Percentiles rank a stretch among this genome's conserved stretches.
phyloP scores from a whole-genome alignment of 495 filamentous ascomycete genomes.

The Aspergillus nidulans region DNA sequence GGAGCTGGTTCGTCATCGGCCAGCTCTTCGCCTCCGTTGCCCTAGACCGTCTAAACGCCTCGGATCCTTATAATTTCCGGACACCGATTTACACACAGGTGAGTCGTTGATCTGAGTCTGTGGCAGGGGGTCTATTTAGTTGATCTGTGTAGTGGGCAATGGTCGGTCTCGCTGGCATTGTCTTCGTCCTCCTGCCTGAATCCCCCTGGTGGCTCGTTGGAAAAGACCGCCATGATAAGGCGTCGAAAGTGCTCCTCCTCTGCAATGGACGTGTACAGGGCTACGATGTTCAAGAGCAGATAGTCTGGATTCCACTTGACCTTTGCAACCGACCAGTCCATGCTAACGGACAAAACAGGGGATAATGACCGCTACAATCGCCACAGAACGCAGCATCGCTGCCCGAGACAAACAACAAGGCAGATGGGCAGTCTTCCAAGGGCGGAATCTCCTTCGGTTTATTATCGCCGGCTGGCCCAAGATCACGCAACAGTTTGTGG shows the following conservation, averaged over 20 bases:
- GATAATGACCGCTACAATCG: constrained; percentile 29
- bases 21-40: constrained; percentile 39
- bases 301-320: constrained; percentile 18
- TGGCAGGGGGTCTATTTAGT: too few species aligned
- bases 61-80: constrained; percentile 28
- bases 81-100: constrained; percentile 41
- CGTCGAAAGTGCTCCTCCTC: constrained; percentile 20
- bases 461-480: constrained; percentile 41
- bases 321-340: background rate
- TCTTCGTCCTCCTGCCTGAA: constrained; percentile 32
- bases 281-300: constrained; percentile 30
- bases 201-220: constrained; percentile 36
- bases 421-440: constrained; percentile 31
- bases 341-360: constrained; percentile 10
- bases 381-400: constrained; percentile 27
- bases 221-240: constrained; percentile 33
- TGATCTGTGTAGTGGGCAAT: constrained; percentile 32
- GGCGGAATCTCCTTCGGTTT: constrained; percentile 36
- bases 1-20: constrained; percentile 38
- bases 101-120: background rate
- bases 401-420: constrained; percentile 26
- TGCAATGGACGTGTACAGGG: constrained; percentile 28
- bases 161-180: constrained; percentile 26
- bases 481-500: constrained; percentile 40
- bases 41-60: constrained; percentile 24